A percentile compares a stretch with the other conserved stretches of the same genome.
Conservation (phyloP, 2,329 filamentous ascomycete genomes). For the Talaromyces pinophilus region DNA sequence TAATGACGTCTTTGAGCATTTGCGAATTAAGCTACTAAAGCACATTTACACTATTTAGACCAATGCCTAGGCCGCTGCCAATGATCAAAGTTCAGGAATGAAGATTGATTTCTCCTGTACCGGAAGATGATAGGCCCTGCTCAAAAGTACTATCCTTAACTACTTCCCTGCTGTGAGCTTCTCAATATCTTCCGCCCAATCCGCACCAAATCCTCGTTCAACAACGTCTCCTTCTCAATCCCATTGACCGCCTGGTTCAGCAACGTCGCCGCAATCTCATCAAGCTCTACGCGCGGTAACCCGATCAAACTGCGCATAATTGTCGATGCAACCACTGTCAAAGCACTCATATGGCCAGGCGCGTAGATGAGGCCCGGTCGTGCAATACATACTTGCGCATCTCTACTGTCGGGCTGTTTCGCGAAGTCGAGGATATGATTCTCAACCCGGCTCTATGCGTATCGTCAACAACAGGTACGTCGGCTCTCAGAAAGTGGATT, state of each 20-base stretch:
- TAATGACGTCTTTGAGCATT: no score
- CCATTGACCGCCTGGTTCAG: conserved; percentile 50
- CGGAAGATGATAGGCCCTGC: no score
- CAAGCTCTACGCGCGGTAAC: conserved; percentile 39
- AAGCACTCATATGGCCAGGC: conserved; percentile 37
- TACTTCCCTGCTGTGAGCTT: neutral
- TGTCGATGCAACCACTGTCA: conserved; percentile 35
- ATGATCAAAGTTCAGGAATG: no score
- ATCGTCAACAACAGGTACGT: conserved; percentile 24
- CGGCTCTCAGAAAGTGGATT: no score
- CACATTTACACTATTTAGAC: no score
- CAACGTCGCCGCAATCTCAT: conserved; percentile 47
- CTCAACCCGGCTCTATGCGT: conserved; percentile 51
- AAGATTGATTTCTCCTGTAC: no score
- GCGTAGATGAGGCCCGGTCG: conserved; percentile 21
- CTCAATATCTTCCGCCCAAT: conserved; percentile 33
- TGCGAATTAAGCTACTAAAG: no score
- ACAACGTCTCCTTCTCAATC: conserved; percentile 50
- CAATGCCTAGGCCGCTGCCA: no score
- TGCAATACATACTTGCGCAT: conserved; percentile 44
- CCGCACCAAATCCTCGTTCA: conserved; percentile 47
- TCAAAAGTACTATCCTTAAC: neutral
- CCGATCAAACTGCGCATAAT: conserved; percentile 29
- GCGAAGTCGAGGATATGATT: conserved; percentile 47
- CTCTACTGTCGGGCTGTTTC: conserved; percentile 37